phyloP scores from a whole-genome alignment of 176 grass and related monocot species.

The Dendrocalamus sinicus region DNA sequence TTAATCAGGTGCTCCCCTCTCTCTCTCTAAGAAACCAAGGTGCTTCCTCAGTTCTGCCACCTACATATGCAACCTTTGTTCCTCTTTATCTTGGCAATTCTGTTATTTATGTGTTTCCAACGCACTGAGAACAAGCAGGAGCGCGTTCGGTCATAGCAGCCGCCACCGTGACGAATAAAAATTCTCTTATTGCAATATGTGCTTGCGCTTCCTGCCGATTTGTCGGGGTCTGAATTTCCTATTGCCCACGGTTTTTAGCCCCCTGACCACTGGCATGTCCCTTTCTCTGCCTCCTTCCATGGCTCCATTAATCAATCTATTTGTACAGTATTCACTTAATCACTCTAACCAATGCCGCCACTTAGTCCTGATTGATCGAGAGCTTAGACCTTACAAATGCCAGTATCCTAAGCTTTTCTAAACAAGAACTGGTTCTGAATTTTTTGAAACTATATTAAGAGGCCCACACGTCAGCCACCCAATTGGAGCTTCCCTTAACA shows the following conservation, averaged over 20 bases:
- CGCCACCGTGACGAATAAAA: conserved; percentile 37
- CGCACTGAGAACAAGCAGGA: background rate
- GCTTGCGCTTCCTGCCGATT: conserved; percentile 27
- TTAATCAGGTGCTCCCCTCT: background rate
- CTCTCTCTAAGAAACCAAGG: background rate
- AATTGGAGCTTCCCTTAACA: background rate
- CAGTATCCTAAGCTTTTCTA: background rate
- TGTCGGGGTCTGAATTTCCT: conserved; percentile 42
- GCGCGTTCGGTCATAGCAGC: background rate
- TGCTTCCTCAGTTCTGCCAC: background rate
- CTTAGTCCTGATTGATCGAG: conserved; percentile 2
- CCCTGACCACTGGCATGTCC: conserved; percentile 38
- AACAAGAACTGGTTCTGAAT: background rate
- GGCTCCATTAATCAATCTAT: conserved; percentile 21
- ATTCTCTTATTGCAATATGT: conserved; percentile 16
- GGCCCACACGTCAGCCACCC: background rate
- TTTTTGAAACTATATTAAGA: background rate
- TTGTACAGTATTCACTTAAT: background rate
- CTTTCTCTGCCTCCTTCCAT: conserved; percentile 21
- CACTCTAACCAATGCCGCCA: conserved; percentile 10
- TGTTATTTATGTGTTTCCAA: no score
- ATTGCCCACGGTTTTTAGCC: conserved; percentile 16
- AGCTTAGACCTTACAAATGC: background rate
- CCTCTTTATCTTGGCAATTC: no score
- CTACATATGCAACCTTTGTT: no score